Percentiles rank a stretch among this genome's conserved stretches.
Conservation (phyloP, 176 grass and related monocot species). For the Lolium perenne region DNA sequence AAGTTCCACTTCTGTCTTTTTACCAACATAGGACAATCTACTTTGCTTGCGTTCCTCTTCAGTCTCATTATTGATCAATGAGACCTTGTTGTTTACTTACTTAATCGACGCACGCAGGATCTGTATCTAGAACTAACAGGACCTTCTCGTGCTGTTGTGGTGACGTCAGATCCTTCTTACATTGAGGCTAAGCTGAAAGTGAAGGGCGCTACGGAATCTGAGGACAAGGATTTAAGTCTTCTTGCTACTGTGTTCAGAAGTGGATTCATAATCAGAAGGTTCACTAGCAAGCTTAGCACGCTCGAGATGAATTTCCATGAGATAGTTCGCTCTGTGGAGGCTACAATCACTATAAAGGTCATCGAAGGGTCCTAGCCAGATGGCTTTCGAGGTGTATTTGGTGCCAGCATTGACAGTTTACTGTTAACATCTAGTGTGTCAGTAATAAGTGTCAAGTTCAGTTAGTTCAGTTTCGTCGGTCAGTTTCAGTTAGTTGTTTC, state of each 20-base stretch:
- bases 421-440: too few relatives aligned
- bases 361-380: neutral
- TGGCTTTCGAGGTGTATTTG: neutral
- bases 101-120: neutral
- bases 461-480: too few relatives aligned
- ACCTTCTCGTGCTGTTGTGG: neutral
- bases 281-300: neutral
- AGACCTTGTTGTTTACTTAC: neutral
- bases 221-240: neutral
- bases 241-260: neutral
- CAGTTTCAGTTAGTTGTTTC: too few relatives aligned
- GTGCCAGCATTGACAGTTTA: neutral
- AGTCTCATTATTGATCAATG: neutral
- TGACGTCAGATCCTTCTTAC: neutral
- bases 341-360: constrained; percentile 1
- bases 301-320: neutral
- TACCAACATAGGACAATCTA: neutral
- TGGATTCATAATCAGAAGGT: neutral
- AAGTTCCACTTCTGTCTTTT: neutral
- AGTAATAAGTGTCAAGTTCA: too few relatives aligned
- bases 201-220: neutral
- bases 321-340: neutral
- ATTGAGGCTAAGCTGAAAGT: neutral
- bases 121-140: neutral
- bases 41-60: neutral